phyloP scores from a whole-genome alignment of 2,329 filamentous ascomycete genomes.

The Catunica adiposa region DNA sequence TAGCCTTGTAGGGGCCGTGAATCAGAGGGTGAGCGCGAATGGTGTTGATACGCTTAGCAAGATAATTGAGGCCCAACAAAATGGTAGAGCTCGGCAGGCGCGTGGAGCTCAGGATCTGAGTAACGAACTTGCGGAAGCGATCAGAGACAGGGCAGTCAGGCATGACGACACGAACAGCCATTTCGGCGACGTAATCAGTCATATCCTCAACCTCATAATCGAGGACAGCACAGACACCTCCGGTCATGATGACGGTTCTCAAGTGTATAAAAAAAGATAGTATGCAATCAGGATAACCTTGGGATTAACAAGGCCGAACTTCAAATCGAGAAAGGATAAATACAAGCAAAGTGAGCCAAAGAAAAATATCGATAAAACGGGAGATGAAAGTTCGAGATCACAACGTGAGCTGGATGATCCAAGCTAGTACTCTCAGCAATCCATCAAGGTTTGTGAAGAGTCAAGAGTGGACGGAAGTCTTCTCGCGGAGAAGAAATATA shows the following conservation, averaged over 20 bases:
- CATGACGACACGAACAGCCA: constrained; percentile 48
- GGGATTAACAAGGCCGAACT: no score
- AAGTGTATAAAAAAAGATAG: background rate
- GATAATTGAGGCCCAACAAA: constrained; percentile 74
- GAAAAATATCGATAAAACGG: no score
- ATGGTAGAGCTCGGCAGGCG: constrained; percentile 83
- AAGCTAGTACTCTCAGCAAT: constrained; percentile 1
- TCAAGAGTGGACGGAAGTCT: constrained; percentile 1
- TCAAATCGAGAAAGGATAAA: no score
- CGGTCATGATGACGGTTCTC: constrained; percentile 32
- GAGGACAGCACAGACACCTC: constrained; percentile 82
- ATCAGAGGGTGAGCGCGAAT: constrained; percentile 32
- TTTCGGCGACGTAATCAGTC: constrained; percentile 88
- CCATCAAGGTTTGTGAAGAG: constrained; percentile 5
- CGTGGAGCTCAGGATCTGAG: constrained; percentile 78
- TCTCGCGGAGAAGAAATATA: constrained; percentile 11
- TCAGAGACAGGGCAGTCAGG: constrained; percentile 40
- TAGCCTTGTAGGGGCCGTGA: constrained; percentile 36
- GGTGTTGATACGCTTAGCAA: constrained; percentile 67
- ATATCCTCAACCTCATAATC: constrained; percentile 95
- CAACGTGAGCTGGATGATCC: background rate
- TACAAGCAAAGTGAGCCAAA: no score
- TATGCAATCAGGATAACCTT: background rate
- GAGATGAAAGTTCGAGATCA: background rate
- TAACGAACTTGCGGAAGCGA: constrained; percentile 81